Evolutionary conservation across 2,329 filamentous ascomycete species (phyloP), one percentile per base, ranked within the genome.

Genomic region (Hypoxylon sp.): DNA sequence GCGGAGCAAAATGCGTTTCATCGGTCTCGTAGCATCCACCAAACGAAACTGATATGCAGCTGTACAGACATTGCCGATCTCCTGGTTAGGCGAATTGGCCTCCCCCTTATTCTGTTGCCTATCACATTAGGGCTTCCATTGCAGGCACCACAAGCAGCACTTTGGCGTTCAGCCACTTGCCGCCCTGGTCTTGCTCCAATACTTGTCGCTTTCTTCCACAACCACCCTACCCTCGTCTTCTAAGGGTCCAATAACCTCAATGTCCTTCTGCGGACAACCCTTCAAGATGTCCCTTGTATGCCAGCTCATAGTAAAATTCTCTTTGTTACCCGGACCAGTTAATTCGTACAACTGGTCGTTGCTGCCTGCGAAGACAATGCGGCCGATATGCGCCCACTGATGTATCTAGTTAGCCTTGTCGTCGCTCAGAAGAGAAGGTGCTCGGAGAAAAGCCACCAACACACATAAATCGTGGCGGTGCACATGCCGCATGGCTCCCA

Each of bases 401-500:
- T 37, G 17, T 70, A 84, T 82, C 11, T 48, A 7, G 47, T 62
- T 48, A 83, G 79, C 2, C 82, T 82, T 48, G 13, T 44, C 24
- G 17, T 57, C 42, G 3, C 29, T 4, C 15, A n/a, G 24, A 32
- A 50, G 8, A 48, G 37, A 19, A 47, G 35, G 31, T 11, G 17
- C 27, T 42, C 29, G n/a, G 42, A 50, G 17, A 15, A 27, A 27
- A 21, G 8, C 15, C 10, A 3, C 6, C 51, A 31, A 57, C 73
- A 52, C 44, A 75, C 71, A 64, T 74, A 76, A 5, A 74, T 65
- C 13, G 73, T 75, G 19, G 70, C 73, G 59, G 79, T 77, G 71
- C 84, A 87, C 85, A 87, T 87, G 19, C 83, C 84, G 66, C 85
- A 87, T 1, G 85, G 85, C 74, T 87, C 85, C 85, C 85, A 87